These are phyloP conservation scores for Trichoderma koningiopsis DNA, from an alignment of 2,329 filamentous ascomycete genomes.

Conservation along the genomic window DNA sequence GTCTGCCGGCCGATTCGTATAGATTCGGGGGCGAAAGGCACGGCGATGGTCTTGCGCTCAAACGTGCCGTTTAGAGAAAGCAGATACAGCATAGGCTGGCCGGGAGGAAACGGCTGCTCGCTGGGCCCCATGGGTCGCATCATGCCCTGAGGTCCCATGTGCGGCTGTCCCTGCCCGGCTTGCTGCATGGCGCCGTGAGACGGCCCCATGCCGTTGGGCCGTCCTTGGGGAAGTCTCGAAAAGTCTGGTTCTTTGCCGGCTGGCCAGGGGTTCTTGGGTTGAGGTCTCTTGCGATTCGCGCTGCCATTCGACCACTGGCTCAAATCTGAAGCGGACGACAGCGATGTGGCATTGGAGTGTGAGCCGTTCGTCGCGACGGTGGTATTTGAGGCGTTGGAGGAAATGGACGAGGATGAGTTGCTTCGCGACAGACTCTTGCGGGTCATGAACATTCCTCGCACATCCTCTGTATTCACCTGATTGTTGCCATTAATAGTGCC, in stretches of 20 bases:
- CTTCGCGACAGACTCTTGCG: slow-evolving; percentile 84
- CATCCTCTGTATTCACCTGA: slow-evolving; percentile 81
- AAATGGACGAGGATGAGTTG: slow-evolving; percentile 88
- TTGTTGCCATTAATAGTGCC: slow-evolving; percentile 59
- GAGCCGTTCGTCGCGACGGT: slow-evolving; percentile 64
- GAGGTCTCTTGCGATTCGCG: slow-evolving; percentile 54
- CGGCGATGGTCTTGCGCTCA: slow-evolving; percentile 92
- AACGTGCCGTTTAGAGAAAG: slow-evolving; percentile 94
- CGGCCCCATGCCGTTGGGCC: slow-evolving; percentile 46
- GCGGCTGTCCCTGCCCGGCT: slow-evolving; percentile 37
- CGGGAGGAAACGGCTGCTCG: slow-evolving; percentile 56
- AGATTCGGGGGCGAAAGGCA: slow-evolving; percentile 92
- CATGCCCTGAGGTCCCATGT: slow-evolving; percentile 49
- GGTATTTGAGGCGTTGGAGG: slow-evolving; percentile 63
- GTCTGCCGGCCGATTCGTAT: slow-evolving; percentile 94
- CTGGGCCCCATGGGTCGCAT: slow-evolving; percentile 67
- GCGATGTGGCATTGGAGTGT: slow-evolving; percentile 62
- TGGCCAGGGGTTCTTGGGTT: slow-evolving; percentile 54
- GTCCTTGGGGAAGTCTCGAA: slow-evolving; percentile 47
- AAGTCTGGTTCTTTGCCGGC: slow-evolving; percentile 52
- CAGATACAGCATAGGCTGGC: slow-evolving; percentile 79
- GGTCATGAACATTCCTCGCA: slow-evolving; percentile 84
- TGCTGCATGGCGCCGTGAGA: slow-evolving; percentile 41
- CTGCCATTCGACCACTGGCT: slow-evolving; percentile 54
- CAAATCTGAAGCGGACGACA: slow-evolving; percentile 50